Percentiles rank a stretch among this genome's conserved stretches.
Conservation (phyloP, 306 rosid species). For the Rosa persica region DNA sequence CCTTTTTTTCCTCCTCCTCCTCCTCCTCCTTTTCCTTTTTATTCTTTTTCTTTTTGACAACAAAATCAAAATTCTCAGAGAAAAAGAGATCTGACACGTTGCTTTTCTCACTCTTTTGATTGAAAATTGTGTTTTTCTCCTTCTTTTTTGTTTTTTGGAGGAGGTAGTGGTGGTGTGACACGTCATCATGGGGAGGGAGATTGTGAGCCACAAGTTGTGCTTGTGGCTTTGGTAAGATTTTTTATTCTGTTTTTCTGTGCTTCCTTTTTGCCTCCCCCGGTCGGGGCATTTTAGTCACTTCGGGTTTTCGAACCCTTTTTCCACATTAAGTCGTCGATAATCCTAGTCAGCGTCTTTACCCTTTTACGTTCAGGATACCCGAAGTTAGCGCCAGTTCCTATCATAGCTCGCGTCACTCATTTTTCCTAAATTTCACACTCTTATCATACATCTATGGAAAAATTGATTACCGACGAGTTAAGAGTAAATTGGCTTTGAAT, state of each 20-base stretch:
- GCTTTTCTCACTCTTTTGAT: constrained; percentile 19
- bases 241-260: background rate
- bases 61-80: background rate
- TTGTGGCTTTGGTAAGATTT: constrained; percentile 41
- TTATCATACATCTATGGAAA: too few relatives aligned
- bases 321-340: background rate
- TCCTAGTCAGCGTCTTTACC: constrained; percentile 19
- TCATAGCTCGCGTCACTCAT: too few relatives aligned
- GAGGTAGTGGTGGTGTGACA: constrained; percentile 28
- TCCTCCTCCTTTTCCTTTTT: background rate
- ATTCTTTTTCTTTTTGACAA: background rate
- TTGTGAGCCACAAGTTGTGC: constrained; percentile 51
- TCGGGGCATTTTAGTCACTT: background rate
- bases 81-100: constrained; percentile 42
- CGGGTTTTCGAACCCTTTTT: background rate
- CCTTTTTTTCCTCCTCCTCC: background rate
- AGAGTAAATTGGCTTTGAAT: too few relatives aligned
- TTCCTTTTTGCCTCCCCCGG: background rate
- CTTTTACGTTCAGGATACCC: background rate
- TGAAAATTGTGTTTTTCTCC: background rate
- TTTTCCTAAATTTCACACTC: too few relatives aligned
- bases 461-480: too few relatives aligned
- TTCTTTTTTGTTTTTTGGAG: background rate
- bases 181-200: constrained; percentile 25
- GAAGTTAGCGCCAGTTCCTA: background rate